Base-by-base conservation (phyloP, 225 moss, liverwort and hornwort species). In the Lunularia cruciata region DNA sequence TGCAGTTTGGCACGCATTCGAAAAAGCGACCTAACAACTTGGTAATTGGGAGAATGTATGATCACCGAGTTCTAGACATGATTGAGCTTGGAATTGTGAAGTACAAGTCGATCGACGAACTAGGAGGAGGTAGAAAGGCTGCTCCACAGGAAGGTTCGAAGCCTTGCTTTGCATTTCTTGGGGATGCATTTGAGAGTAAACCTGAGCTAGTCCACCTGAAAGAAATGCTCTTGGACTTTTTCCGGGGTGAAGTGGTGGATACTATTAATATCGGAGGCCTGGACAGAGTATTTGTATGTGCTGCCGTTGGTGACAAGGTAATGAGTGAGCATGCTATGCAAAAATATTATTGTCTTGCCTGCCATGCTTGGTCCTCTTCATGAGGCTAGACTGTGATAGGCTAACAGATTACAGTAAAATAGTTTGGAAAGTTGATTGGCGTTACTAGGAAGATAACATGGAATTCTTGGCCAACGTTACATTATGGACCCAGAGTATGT, bases 11-110 rank as follows among this genome's bases (percentile, higher is more conserved):
- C 48, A 89, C 96, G n/a, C 93, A 93, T 70, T 98, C 96, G 6
- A 98, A 92, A 75, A 98, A 98, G 81, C 86, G 96, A 10, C 93
- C 93, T 1, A 77, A 86, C 68, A 98, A 98, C 74, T 35, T 98
- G 51, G 93, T 93, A 1, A 61, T 93, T 8, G 96, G 96, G 28
- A 84, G 96, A 28, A 92, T 92, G 90, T 98, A 92, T 55, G 96
- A 92, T 63, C 76, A 92, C 72, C 93, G 89, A 68, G 84, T 98
- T 32, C 90, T 79, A n/a, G 96, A 98, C 60, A 90, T 98, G 90
- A 79, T 98, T 59, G 96, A 98, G 76, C 76, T 92, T 4, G 96
- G 96, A 33, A 79, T 98, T 20, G 92, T 92, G 72, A 78, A 85
- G 61, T 98, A 83, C 49, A 86, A 86, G 63, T 92, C 93, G 1